Conservation (phyloP, 805 yeast species). For the Kazachstania taianensis region DNA sequence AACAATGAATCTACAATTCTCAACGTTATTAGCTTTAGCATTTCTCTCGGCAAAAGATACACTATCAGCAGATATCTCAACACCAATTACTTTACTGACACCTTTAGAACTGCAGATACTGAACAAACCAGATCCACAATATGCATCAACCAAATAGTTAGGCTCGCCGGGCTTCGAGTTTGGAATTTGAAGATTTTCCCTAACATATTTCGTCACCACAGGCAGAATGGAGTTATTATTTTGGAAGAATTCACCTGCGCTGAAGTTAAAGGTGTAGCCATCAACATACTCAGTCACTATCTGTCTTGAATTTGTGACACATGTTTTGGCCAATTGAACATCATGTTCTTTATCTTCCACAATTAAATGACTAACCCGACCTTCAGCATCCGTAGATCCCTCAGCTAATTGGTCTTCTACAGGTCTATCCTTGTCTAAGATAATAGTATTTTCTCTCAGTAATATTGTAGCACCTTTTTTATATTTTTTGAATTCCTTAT, state of each 20-base stretch:
- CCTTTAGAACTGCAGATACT: slow-evolving; percentile 75
- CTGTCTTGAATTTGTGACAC: slow-evolving; percentile 69
- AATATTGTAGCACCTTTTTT: slow-evolving; percentile 82
- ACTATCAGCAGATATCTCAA: slow-evolving; percentile 85
- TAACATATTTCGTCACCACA: slow-evolving; percentile 69
- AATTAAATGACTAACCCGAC: slow-evolving; percentile 32
- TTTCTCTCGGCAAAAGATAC: slow-evolving; percentile 79
- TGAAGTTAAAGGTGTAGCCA: slow-evolving; percentile 73
- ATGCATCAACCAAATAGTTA: slow-evolving; percentile 79
- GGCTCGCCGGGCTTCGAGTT: slow-evolving; percentile 36
- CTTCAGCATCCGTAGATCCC: slow-evolving; percentile 37
- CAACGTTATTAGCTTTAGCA: slow-evolving; percentile 63
- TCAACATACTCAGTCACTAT: slow-evolving; percentile 68
- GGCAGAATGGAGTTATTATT: slow-evolving; percentile 90
- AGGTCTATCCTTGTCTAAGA: slow-evolving; percentile 21
- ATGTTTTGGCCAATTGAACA: slow-evolving; percentile 44
- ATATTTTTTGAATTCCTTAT: slow-evolving; percentile 35
- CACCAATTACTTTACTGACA: slow-evolving; percentile 83
- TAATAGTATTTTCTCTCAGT: slow-evolving; percentile 64
- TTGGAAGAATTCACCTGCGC: slow-evolving; percentile 95
- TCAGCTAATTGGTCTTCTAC: slow-evolving; percentile 30
- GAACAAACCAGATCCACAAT: slow-evolving; percentile 93
- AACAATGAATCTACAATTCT: slow-evolving; percentile 72
- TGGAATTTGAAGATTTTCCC: slow-evolving; percentile 48
- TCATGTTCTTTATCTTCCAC: slow-evolving; percentile 23